phyloP scores from a whole-genome alignment of 2,329 filamentous ascomycete genomes.

The Helotiales sp. region DNA sequence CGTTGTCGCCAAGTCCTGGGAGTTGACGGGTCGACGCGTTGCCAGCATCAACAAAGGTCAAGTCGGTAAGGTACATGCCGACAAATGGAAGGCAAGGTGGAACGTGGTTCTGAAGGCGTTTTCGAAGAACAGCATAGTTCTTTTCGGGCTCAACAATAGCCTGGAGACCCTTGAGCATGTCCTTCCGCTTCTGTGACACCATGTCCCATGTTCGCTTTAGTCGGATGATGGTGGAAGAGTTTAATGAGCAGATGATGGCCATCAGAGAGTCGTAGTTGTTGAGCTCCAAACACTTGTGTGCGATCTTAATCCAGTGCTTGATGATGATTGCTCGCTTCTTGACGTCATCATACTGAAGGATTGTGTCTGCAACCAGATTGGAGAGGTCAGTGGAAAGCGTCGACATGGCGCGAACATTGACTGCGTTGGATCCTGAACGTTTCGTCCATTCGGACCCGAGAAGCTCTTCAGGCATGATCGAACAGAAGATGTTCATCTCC shows the following conservation, averaged over 20 bases:
- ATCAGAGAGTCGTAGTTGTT: conserved; percentile 97
- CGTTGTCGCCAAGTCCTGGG: conserved; percentile 51
- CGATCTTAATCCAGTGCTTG: conserved; percentile 98
- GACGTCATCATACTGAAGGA: conserved; percentile 81
- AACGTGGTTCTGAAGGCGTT: conserved; percentile 79
- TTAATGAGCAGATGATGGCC: conserved; percentile 93
- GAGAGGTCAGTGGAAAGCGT: conserved; percentile 88
- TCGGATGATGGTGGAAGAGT: conserved; percentile 86
- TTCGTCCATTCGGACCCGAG: conserved; percentile 94
- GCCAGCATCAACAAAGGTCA: conserved; percentile 94
- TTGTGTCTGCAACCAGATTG: conserved; percentile 89
- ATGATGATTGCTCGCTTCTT: conserved; percentile 90
- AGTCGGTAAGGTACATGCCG: conserved; percentile 92
- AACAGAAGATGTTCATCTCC: conserved; percentile 87
- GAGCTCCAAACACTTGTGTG: conserved; percentile 79
- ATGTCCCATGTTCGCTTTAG: conserved; percentile 90
- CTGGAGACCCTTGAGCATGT: conserved; percentile 75
- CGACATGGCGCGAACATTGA: conserved; percentile 93
- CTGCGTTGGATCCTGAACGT: conserved; percentile 73
- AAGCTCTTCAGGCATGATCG: conserved; percentile 88
- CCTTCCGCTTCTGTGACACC: conserved; percentile 80
- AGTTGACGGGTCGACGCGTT: conserved; percentile 84
- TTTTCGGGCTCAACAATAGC: conserved; percentile 85
- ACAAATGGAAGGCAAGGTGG: conserved; percentile 94
- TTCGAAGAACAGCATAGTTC: conserved; percentile 86